Percentiles rank a stretch among this genome's conserved stretches.
Evolutionary conservation across 1,284 basidiomycete species (phyloP).

Genomic region (Gomphus sp.): DNA sequence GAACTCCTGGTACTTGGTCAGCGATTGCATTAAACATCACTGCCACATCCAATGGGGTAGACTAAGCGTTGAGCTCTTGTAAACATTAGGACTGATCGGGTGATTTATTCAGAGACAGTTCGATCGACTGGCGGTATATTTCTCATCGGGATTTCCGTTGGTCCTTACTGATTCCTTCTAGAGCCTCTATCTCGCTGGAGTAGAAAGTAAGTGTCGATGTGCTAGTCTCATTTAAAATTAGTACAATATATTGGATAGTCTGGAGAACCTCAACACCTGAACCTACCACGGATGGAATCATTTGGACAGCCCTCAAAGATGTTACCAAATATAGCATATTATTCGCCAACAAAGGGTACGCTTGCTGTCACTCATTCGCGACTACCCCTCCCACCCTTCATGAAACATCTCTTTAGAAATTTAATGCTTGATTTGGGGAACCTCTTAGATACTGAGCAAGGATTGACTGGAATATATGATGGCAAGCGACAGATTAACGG

Average conservation of each 20-base stretch:
- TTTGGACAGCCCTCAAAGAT: constrained; percentile 10
- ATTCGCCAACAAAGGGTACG: constrained; percentile 5
- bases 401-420: neutral
- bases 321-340: constrained; percentile 6
- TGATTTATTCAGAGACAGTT: neutral
- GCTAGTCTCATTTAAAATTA: neutral
- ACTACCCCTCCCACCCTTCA: neutral
- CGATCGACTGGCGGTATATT: neutral
- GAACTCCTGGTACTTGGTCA: constrained; percentile 6
- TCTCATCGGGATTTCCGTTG: neutral
- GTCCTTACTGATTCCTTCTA: neutral
- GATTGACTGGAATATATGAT: constrained; percentile 9
- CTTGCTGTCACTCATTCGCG: neutral
- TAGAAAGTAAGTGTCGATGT: neutral
- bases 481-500: neutral
- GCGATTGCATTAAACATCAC: constrained; percentile 10
- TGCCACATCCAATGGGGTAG: constrained; percentile 7
- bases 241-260: neutral
- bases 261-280: constrained; percentile 11
- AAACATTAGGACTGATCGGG: neutral
- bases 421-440: constrained; percentile 9
- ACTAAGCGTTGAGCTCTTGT: neutral
- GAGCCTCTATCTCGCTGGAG: neutral
- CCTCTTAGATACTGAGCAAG: constrained; percentile 2
- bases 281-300: constrained; percentile 9